Base-by-base conservation (phyloP, 352 stramenopile genomes). In the Pythium folliculosum region DNA sequence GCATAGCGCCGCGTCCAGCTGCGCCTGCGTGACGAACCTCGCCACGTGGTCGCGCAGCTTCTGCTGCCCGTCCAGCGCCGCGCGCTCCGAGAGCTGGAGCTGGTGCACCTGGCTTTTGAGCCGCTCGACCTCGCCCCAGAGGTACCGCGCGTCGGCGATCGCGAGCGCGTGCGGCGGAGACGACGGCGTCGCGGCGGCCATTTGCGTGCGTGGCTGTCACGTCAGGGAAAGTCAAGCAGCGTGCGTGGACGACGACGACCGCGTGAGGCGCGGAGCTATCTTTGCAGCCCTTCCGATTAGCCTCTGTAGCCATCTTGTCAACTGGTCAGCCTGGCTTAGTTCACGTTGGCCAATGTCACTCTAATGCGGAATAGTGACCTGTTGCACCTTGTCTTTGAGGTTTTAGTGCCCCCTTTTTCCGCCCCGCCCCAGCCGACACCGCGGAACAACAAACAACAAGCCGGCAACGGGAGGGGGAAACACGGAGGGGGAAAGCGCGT, bases 1-100 rank as follows among this genome's bases (percentile, higher is more conserved):
- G 38, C 76, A 88, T 13, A 91, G 45, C 21, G 83, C 79, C 30
- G 81, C 81, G 3, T 90, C 79, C 23, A 91, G 69, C 62, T 91
- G 83, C 6, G 80, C 71, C 47, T 86, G 76, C 1, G 83, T 87
- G 32, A 90, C 78, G 45, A 77, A 88, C 0, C 77, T 82, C 21
- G 61, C 65, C 6, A 88, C 58, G 27, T 84, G 66, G 30, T 80
- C 68, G 1, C 59, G 40, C 23, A 84, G 78, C 19, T 69, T 63
- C 12, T 64, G 37, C 47, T 78, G 68, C 53, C 84, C 74, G 23
- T 81, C 71, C 4, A 70, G 59, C 7, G 71, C 48, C 1, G 66
- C 35, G 13, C 67, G 72, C 50, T 70, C 71, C 10, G 67, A 51
- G 37, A 64, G 43, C 50, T 81, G 75, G 21, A 91, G 67, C 14